These are phyloP conservation scores for Phytophthora hybrid DNA, from an alignment of 352 stramenopile species.

Conservation along the genomic window DNA sequence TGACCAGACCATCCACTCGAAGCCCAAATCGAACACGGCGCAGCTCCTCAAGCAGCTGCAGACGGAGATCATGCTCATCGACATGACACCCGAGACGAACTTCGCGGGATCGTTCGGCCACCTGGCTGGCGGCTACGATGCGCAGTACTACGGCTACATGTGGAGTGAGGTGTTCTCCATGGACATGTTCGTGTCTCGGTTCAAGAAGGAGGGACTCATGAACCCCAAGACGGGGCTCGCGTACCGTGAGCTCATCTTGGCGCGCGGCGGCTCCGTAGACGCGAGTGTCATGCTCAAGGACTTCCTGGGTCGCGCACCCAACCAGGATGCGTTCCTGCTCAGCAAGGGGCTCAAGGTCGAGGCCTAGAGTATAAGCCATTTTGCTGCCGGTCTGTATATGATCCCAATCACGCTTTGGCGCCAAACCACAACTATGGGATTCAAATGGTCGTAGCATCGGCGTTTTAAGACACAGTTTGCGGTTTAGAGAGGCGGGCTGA, in stretches of 20 bases:
- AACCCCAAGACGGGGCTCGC: conserved; percentile 80
- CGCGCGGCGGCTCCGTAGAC: conserved; percentile 82
- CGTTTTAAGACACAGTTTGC: conserved; percentile 26
- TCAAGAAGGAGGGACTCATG: conserved; percentile 88
- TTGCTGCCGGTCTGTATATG: no score
- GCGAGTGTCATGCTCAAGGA: conserved; percentile 82
- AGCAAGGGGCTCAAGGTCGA: conserved; percentile 70
- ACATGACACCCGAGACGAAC: conserved; percentile 88
- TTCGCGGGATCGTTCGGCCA: conserved; percentile 89
- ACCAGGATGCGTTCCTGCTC: conserved; percentile 83
- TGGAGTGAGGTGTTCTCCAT: conserved; percentile 92
- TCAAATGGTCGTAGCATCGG: conserved; percentile 59
- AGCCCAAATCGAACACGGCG: conserved; percentile 82
- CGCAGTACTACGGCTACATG: conserved; percentile 91
- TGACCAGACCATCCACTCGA: conserved; percentile 88
- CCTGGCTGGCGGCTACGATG: conserved; percentile 80
- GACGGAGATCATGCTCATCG: conserved; percentile 88
- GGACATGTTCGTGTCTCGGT: conserved; percentile 91
- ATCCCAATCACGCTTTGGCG: not conserved
- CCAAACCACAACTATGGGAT: conserved; percentile 57
- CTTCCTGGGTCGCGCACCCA: conserved; percentile 83
- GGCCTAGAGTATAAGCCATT: not conserved
- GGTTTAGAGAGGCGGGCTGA: conserved; percentile 38
- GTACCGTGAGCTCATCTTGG: conserved; percentile 90
- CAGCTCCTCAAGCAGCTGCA: conserved; percentile 85